Evolutionary conservation across 768 basidiomycete genomes (phyloP).

Genomic region (Leccinellum albellum): DNA sequence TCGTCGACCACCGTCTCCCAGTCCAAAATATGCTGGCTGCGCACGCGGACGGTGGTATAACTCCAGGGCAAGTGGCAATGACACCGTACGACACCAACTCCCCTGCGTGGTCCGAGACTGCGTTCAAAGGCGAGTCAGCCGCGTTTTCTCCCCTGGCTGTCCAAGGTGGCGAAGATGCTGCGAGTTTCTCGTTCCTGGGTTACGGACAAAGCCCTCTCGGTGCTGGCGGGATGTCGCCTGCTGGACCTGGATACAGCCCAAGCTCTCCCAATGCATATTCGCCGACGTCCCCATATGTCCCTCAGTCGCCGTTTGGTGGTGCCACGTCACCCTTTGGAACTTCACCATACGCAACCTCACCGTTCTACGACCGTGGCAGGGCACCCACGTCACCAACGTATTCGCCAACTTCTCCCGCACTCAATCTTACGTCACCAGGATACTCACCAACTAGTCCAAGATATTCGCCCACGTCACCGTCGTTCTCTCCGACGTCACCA

Average conservation of each 20-base stretch:
- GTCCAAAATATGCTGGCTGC: conserved; percentile 77
- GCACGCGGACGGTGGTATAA: conserved; percentile 84
- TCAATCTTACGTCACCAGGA: conserved; percentile 77
- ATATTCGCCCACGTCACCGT: conserved; percentile 83
- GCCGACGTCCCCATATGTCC: conserved; percentile 86
- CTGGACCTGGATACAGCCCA: conserved; percentile 83
- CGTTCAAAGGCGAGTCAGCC: conserved; percentile 80
- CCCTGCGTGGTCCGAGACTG: conserved; percentile 73
- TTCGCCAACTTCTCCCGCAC: conserved; percentile 82
- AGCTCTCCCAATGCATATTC: conserved; percentile 88
- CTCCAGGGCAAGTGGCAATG: conserved; percentile 88
- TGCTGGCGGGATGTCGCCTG: conserved; percentile 86
- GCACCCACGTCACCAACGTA: conserved; percentile 77
- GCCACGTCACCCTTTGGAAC: conserved; percentile 80
- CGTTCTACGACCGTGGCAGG: conserved; percentile 68
- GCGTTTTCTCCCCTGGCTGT: conserved; percentile 94
- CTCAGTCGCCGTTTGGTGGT: conserved; percentile 79
- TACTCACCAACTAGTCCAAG: conserved; percentile 67
- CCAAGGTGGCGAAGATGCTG: conserved; percentile 78
- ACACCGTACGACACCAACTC: conserved; percentile 95
- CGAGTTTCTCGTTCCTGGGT: conserved; percentile 67
- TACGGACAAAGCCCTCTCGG: conserved; percentile 86
- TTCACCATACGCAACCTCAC: conserved; percentile 81
- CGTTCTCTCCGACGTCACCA: conserved; percentile 83
- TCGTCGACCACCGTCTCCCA: conserved; percentile 91